Percentiles rank a stretch among this genome's conserved stretches.
Evolutionary conservation across 2,329 filamentous ascomycete genomes (phyloP).

Genomic region (Lasiodiplodia sp.): DNA sequence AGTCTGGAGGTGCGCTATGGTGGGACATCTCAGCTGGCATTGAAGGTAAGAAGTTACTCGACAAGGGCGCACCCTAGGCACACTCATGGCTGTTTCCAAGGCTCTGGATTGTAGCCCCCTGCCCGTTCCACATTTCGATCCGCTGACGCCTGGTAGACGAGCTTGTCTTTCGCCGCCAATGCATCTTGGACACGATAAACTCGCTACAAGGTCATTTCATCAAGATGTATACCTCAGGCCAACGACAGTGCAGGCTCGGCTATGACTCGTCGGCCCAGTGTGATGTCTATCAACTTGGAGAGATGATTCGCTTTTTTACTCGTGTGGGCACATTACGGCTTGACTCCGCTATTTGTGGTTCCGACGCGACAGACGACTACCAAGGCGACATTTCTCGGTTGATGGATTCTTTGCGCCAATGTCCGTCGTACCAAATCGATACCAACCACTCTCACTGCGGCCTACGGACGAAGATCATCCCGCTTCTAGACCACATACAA

Average conservation of each 20-base stretch:
- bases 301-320: constrained; percentile 76
- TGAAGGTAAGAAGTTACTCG: constrained; percentile 59
- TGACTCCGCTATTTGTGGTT: constrained; percentile 52
- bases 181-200: constrained; percentile 72
- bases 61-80: not conserved
- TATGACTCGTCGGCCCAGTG: constrained; percentile 77
- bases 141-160: constrained; percentile 59
- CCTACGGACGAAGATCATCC: constrained; percentile 68
- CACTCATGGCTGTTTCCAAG: constrained; percentile 11
- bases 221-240: constrained; percentile 70
- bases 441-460: constrained; percentile 77
- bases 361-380: constrained; percentile 57
- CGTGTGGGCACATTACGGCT: constrained; percentile 68
- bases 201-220: constrained; percentile 75
- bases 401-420: constrained; percentile 68
- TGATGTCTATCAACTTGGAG: constrained; percentile 79
- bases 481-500: constrained; percentile 70
- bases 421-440: constrained; percentile 77
- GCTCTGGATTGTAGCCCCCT: not conserved
- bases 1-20: constrained; percentile 63
- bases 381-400: constrained; percentile 68
- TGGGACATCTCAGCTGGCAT: constrained; percentile 75
- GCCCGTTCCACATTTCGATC: not conserved
- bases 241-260: constrained; percentile 73
- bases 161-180: constrained; percentile 69